These are phyloP conservation scores for Beauveria sp. DNA, from an alignment of 2,329 filamentous ascomycete genomes.

Conservation along the genomic window DNA sequence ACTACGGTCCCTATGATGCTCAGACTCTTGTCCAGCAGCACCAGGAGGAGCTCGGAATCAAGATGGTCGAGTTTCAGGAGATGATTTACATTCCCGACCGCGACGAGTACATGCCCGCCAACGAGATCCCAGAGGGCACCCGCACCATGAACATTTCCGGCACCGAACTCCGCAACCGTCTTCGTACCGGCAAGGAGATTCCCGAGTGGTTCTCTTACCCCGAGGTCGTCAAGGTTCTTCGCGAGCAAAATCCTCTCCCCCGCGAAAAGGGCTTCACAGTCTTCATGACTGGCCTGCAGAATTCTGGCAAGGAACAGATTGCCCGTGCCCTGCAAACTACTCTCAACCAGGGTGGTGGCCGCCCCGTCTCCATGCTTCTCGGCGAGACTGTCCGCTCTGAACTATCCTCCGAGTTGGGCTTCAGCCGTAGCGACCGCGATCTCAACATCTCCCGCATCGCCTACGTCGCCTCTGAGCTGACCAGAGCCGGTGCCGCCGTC, in stretches of 20 bases:
- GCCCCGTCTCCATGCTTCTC: conserved; percentile 86
- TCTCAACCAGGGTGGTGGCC: conserved; percentile 94
- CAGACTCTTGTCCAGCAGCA: conserved; percentile 96
- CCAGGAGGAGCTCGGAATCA: conserved; percentile 91
- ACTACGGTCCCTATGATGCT: conserved; percentile 97
- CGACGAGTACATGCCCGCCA: conserved; percentile 91
- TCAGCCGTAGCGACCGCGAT: conserved; percentile 85
- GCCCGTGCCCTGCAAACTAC: conserved; percentile 93
- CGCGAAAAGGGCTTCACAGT: conserved; percentile 93
- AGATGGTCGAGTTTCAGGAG: conserved; percentile 98
- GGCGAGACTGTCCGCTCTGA: conserved; percentile 93
- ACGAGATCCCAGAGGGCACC: conserved; percentile 76
- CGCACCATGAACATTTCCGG: conserved; percentile 84
- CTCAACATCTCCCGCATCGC: conserved; percentile 94
- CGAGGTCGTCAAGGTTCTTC: conserved; percentile 91
- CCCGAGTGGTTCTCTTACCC: conserved; percentile 99
- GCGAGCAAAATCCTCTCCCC: conserved; percentile 91
- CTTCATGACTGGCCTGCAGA: conserved; percentile 95
- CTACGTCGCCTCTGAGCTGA: conserved; percentile 92
- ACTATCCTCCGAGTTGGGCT: conserved; percentile 90
- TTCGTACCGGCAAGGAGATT: conserved; percentile 87
- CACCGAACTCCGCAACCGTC: conserved; percentile 84
- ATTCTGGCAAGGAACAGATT: conserved; percentile 94
- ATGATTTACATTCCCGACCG: conserved; percentile 98
- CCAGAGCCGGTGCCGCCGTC: conserved; percentile 84